Evolutionary conservation across 257 asterid genomes (phyloP).

Genomic region (Eucommia ulmoides): DNA sequence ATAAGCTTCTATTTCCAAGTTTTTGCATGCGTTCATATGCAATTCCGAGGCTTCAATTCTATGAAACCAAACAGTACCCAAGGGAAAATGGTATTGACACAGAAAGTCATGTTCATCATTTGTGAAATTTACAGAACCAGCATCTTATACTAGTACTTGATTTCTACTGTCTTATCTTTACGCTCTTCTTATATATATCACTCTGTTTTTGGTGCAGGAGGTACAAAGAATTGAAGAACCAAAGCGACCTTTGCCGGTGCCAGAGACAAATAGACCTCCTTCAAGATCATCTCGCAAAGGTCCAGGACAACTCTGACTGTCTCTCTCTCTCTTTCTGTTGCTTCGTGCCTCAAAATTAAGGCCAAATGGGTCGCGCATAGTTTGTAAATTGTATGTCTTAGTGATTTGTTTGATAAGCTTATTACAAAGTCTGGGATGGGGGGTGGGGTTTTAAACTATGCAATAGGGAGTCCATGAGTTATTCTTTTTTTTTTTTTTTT

Average conservation of each 20-base stretch:
- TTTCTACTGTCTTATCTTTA: no score
- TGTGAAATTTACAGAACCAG: no score
- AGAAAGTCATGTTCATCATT: no score
- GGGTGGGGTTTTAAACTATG: conserved; percentile 9
- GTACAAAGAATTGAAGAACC: conserved; percentile 49
- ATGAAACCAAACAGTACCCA: no score
- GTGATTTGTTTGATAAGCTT: conserved; percentile 43
- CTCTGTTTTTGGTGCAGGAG: conserved; percentile 60
- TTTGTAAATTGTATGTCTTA: conserved; percentile 70
- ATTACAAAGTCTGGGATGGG: conserved; percentile 21
- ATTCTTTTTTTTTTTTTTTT: conserved; percentile 34
- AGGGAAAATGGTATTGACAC: no score
- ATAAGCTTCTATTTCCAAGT: no score
- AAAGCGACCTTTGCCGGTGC: conserved; percentile 25
- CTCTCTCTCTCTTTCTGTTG: conserved; percentile 19
- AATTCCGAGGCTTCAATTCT: no score
- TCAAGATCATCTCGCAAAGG: conserved; percentile 57
- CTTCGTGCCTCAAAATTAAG: conserved; percentile 10
- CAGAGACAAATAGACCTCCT: conserved; percentile 44
- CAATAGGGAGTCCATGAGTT: conserved; percentile 31
- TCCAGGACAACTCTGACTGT: conserved; percentile 54
- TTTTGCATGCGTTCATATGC: no score
- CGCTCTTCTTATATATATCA: no score
- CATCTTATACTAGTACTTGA: no score
- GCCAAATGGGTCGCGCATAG: conserved; percentile 16